Percentiles rank a stretch among this genome's conserved stretches.
Evolutionary conservation across 2,329 filamentous ascomycete genomes (phyloP).

Genomic region (Penicillium rolfsii): DNA sequence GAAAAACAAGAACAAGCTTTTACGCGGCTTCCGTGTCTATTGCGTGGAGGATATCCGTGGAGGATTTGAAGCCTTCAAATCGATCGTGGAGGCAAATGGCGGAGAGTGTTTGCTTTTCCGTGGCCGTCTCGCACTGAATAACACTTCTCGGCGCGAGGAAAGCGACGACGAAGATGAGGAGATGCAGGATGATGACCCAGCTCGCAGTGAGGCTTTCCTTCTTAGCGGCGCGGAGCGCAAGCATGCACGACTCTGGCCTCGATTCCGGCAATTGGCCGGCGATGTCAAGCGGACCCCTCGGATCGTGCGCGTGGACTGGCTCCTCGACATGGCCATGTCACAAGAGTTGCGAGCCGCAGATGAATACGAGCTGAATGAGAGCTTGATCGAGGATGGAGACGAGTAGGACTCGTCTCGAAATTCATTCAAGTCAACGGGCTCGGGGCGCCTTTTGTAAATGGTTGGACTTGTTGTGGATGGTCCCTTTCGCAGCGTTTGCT

Average conservation of each 20-base stretch:
- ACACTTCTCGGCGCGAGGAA: slow-evolving; percentile 61
- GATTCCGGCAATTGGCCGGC: slow-evolving; percentile 77
- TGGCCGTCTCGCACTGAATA: slow-evolving; percentile 69
- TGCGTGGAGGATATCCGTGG: slow-evolving; percentile 80
- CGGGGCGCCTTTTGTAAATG: slow-evolving; percentile 11
- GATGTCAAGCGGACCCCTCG: slow-evolving; percentile 78
- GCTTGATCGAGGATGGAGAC: slow-evolving; percentile 30
- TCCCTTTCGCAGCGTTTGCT: slow-evolving; percentile 20
- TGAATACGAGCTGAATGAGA: slow-evolving; percentile 56
- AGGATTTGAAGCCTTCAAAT: slow-evolving; percentile 79
- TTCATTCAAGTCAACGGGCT: background rate
- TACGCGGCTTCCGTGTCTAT: slow-evolving; percentile 78
- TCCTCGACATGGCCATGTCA: slow-evolving; percentile 85
- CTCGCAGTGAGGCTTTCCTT: slow-evolving; percentile 77
- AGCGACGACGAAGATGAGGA: slow-evolving; percentile 43
- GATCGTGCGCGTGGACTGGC: slow-evolving; percentile 85
- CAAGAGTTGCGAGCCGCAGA: slow-evolving; percentile 74
- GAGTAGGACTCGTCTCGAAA: slow-evolving; percentile 21
- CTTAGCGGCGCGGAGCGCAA: slow-evolving; percentile 69
- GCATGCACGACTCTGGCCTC: slow-evolving; percentile 76
- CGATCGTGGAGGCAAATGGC: slow-evolving; percentile 86
- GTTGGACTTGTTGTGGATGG: slow-evolving; percentile 11
- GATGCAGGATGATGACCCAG: slow-evolving; percentile 63
- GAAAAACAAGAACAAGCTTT: slow-evolving; percentile 73
- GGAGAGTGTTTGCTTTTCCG: slow-evolving; percentile 79